phyloP scores from a whole-genome alignment of 768 basidiomycete species.

The Termitomyces sp. region DNA sequence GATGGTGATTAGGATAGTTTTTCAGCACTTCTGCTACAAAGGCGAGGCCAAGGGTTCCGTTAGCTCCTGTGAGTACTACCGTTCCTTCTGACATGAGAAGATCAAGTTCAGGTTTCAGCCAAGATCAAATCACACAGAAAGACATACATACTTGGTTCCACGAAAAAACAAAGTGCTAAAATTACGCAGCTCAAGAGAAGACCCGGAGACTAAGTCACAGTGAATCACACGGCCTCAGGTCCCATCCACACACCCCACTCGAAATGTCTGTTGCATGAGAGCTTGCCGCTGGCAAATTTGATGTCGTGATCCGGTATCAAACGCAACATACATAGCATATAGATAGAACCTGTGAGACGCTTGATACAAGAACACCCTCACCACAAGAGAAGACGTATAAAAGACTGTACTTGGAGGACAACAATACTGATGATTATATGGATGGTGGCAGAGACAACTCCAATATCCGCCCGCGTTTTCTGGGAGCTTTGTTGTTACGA shows the following conservation, averaged over 20 bases:
- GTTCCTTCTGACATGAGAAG: constrained; percentile 4
- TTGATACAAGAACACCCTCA: no score
- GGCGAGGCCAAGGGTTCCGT: constrained; percentile 7
- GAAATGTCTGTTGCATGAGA: no score
- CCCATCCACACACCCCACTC: no score
- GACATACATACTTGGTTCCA: neutral
- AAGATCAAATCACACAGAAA: neutral
- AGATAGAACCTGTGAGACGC: no score
- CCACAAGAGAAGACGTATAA: no score
- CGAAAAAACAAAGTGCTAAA: neutral
- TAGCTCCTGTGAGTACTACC: constrained; percentile 7
- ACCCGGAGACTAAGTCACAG: neutral
- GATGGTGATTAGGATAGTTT: neutral
- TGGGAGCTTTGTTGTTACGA: neutral
- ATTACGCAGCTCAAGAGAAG: neutral
- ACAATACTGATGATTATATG: no score
- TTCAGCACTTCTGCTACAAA: neutral
- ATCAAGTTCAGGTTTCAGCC: neutral
- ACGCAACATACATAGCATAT: no score
- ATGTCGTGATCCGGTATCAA: no score
- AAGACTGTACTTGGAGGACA: no score
- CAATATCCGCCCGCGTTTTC: constrained; percentile 2
- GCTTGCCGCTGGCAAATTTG: no score
- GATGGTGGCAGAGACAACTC: no score
- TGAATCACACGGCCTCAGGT: no score